These are phyloP conservation scores for Silene latifolia DNA, from an alignment of 148 eudicot genomes.

Conservation along the genomic window DNA sequence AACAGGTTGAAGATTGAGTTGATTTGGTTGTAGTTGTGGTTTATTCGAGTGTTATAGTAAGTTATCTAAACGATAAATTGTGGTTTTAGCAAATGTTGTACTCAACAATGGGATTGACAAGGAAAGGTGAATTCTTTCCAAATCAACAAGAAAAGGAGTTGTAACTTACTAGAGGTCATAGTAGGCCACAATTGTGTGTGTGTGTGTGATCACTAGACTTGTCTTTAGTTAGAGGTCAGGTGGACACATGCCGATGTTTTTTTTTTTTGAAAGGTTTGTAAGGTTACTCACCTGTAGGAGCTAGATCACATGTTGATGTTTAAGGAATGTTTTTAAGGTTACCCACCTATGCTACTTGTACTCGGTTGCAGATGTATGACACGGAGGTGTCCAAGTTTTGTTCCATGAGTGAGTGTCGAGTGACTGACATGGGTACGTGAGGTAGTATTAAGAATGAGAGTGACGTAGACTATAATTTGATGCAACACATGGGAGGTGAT, in stretches of 20 bases:
- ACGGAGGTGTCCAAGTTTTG: neutral
- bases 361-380: neutral
- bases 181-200: neutral
- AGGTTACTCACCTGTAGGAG: neutral
- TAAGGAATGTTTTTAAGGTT: neutral
- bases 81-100: neutral
- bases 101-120: slow-evolving; percentile 5
- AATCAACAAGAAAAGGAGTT: neutral
- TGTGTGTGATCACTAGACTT: neutral
- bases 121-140: neutral
- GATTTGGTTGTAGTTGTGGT: slow-evolving; percentile 2
- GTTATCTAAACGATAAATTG: neutral
- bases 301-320: neutral
- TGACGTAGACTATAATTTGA: neutral
- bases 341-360: neutral
- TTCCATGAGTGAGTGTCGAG: neutral
- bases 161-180: neutral
- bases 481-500: neutral
- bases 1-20: neutral
- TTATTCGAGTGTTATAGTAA: neutral
- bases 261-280: neutral
- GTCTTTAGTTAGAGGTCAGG: neutral
- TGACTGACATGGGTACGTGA: too few relatives aligned
- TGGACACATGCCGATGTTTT: neutral
- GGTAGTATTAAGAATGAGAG: too few relatives aligned